phyloP scores from a whole-genome alignment of 768 basidiomycete genomes.

The Suillus cothurnatus region DNA sequence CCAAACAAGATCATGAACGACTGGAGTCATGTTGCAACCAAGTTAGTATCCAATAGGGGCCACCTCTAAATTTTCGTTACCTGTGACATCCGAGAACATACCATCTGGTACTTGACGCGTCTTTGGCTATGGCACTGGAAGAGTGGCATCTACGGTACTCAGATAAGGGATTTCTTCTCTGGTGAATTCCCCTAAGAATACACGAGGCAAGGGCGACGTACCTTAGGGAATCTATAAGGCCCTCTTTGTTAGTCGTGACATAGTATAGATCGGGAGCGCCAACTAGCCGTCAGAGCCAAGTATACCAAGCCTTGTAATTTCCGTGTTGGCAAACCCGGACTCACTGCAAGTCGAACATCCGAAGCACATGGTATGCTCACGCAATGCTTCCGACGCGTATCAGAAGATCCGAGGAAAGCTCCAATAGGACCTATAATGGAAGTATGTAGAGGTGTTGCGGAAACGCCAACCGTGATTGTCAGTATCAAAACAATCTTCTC shows the following conservation, averaged over 20 bases:
- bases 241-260: not conserved
- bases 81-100: not conserved
- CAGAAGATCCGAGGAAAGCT: not conserved
- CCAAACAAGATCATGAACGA: not conserved
- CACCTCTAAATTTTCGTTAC: not conserved
- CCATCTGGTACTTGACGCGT: not conserved
- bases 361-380: conserved; percentile 2
- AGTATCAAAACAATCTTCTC: not conserved
- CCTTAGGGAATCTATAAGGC: not conserved
- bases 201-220: not conserved
- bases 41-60: not conserved
- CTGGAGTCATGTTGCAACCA: not conserved
- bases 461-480: not conserved
- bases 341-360: not conserved
- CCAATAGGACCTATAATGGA: not conserved
- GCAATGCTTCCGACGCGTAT: conserved; percentile 1
- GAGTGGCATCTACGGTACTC: not conserved
- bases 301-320: not conserved
- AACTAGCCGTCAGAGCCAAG: not conserved
- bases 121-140: not conserved
- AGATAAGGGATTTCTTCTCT: not conserved
- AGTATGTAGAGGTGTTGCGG: not conserved
- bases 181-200: not conserved
- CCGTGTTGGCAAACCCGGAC: not conserved
- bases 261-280: not conserved